Conservation (phyloP, 1,284 basidiomycete genomes). For the Ceratobasidium sp. region DNA sequence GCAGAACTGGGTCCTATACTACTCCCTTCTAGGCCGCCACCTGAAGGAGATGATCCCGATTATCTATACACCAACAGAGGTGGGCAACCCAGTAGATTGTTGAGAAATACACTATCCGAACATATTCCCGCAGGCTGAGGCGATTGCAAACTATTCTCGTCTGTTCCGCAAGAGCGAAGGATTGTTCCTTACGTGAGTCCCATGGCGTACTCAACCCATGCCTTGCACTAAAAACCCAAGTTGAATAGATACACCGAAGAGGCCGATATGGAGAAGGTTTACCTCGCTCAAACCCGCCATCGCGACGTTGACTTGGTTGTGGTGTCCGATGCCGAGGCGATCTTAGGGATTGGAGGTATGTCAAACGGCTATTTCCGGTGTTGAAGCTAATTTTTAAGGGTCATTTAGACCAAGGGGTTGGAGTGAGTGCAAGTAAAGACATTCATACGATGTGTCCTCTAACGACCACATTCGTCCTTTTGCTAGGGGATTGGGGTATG, state of each 20-base stretch:
- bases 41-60: slow-evolving; percentile 79
- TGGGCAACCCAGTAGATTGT: slow-evolving; percentile 50
- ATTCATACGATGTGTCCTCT: background rate
- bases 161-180: slow-evolving; percentile 80
- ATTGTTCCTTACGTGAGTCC: slow-evolving; percentile 68
- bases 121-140: slow-evolving; percentile 66
- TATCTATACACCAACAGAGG: slow-evolving; percentile 78
- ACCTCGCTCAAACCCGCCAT: slow-evolving; percentile 61
- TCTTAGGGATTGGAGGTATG: slow-evolving; percentile 73
- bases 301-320: slow-evolving; percentile 78
- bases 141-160: slow-evolving; percentile 82
- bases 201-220: background rate
- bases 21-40: slow-evolving; percentile 68
- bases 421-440: slow-evolving; percentile 58
- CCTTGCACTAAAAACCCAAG: background rate
- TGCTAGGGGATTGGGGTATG: slow-evolving; percentile 62
- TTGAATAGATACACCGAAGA: slow-evolving; percentile 70
- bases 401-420: slow-evolving; percentile 69
- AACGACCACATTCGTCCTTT: slow-evolving; percentile 2
- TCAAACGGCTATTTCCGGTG: background rate
- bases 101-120: background rate
- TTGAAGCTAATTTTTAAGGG: background rate
- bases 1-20: slow-evolving; percentile 82
- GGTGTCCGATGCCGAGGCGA: slow-evolving; percentile 84
- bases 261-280: slow-evolving; percentile 67